Conservation (phyloP, 2,329 filamentous ascomycete genomes). For the Nemania serpens region DNA sequence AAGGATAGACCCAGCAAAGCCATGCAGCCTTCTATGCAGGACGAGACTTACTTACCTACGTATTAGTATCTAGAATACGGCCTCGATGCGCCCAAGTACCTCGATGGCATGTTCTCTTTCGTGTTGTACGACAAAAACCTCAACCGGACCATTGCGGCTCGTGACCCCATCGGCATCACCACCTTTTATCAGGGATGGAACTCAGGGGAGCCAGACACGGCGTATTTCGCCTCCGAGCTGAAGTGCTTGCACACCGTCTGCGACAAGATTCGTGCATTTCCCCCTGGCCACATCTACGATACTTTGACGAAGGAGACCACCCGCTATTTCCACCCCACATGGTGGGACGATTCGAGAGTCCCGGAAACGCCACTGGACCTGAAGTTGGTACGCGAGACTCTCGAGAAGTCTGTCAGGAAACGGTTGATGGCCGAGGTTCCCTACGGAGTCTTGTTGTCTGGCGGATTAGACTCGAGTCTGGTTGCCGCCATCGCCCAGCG, state of each 20-base stretch:
- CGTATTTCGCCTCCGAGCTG: slow-evolving; percentile 96
- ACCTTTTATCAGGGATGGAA: slow-evolving; percentile 96
- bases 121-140: slow-evolving; percentile 95
- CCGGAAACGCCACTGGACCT: slow-evolving; percentile 82
- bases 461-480: slow-evolving; percentile 92
- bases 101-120: slow-evolving; percentile 99
- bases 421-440: slow-evolving; percentile 98
- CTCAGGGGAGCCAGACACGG: slow-evolving; percentile 77
- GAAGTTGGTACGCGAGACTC: slow-evolving; percentile 76
- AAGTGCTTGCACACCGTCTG: slow-evolving; percentile 93
- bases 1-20: slow-evolving; percentile 44
- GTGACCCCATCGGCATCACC: slow-evolving; percentile 95
- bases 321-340: slow-evolving; percentile 88
- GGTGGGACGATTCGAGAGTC: slow-evolving; percentile 83
- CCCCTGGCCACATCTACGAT: slow-evolving; percentile 94
- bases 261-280: slow-evolving; percentile 93
- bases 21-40: not conserved
- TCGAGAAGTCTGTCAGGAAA: slow-evolving; percentile 93
- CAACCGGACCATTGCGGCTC: slow-evolving; percentile 89
- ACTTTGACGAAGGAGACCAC: slow-evolving; percentile 85
- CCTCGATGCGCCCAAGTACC: slow-evolving; percentile 86
- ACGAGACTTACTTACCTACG: slow-evolving; percentile 16
- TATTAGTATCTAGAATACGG: slow-evolving; percentile 86
- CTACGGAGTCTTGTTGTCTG: slow-evolving; percentile 93
- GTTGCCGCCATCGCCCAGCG: slow-evolving; percentile 95